Evolutionary conservation across 805 yeast genomes (phyloP), one percentile per base, ranked within the genome.

Genomic region (Candida piceae): DNA sequence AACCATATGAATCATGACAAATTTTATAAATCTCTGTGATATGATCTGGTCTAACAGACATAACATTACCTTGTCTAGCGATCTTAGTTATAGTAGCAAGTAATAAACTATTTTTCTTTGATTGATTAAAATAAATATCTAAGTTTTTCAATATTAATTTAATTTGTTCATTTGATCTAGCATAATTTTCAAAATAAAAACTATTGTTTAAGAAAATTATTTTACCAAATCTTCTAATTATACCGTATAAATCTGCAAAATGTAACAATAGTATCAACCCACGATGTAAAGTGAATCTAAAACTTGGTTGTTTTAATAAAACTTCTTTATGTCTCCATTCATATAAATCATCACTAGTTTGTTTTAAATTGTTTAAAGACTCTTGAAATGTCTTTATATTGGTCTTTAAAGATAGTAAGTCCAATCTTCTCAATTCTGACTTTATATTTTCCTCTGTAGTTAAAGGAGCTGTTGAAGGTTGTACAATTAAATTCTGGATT

Each of bases 181-280:
- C 42, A 46, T 66, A 69, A 21, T 62, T 61, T 35, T 66, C 63
- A 34, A 66, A 66, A 45, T 72, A 74, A 34, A 61, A 55, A 35
- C 58, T 51, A 52, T 75, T 73, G 28, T 73, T 67, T 17, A 65
- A 53, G 44, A 64, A 72, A 6, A 71, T 49, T 31, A 69, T 66
- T 40, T 74, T 63, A 4, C 79, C 79, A 35, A 68, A 58, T 40
- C 63, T 63, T 34, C 80, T 58, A 16, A 71, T 46, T 3, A 70
- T 55, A 5, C 69, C 61, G 46, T 74, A 74, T 22, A 74, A 37
- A 46, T 75, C 80, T 30, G 78, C 76, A 29, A 72, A 49, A 32
- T 75, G 57, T 24, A 73, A 47, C 4, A 74, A 58, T 36, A 67
- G 43, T 6, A 66, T 40, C 34, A 72, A 60, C 5, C 64, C 46